Evolutionary conservation across 192 early-diverging fungal species (phyloP), one percentile per base, ranked within the genome.

Genomic region (Rhizophagus prolifer): DNA sequence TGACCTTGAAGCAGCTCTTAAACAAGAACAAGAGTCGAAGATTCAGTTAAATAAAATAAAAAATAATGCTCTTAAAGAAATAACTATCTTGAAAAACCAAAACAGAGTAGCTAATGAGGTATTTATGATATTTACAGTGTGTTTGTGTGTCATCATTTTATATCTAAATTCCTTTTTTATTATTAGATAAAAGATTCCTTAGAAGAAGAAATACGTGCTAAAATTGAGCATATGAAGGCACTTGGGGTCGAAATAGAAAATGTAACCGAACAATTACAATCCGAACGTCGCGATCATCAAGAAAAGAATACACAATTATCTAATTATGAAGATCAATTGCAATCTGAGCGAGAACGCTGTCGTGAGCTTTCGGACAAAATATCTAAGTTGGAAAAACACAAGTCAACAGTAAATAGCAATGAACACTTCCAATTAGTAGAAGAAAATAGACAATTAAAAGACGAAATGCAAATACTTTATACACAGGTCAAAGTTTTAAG

Each of bases 251-350:
- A 76, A 68, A 68, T 76, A 7, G 65, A 76, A 68, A 68, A 66
- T n/a, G 14, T 76, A 5, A 76, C 75, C 13, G 75, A 76, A 23
- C 64, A 76, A 59, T 68, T 76, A 13, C 75, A 76, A 76, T 68
- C 66, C 7, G 75, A 76, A 68, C 34, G 75, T 19, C 75, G 75
- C 21, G 75, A 76, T 76, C 75, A 76, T 59, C 75, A 67, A 60
- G 31, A 16, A 19, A 76, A 76, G 30, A 66, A 38, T 38, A 66
- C 67, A 68, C 75, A 76, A 68, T 59, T 76, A 41, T 76, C 75
- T 38, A 8, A 46, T 31, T 76, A 76, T 25, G 75, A 76, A 76
- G 75, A 76, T 69, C 47, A 76, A 68, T 59, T 76, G n/a, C 75
- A 76, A 30, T 46, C 30, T n/a, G 46, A 46, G n/a, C 75, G 28